Conservation (phyloP, 768 basidiomycete genomes). For the Leccinum broughii region DNA sequence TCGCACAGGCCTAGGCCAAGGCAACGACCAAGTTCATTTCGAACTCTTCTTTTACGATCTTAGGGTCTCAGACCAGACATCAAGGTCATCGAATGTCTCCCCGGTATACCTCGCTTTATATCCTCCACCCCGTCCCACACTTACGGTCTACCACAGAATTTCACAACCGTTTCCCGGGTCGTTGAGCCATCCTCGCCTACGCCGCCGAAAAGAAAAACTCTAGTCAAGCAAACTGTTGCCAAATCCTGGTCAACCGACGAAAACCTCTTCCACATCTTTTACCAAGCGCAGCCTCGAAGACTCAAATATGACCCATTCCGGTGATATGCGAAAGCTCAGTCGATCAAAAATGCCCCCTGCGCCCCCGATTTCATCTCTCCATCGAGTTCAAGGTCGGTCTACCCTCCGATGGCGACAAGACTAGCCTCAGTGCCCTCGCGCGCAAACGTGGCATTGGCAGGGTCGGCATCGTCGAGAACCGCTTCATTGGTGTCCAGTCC, state of each 20-base stretch:
- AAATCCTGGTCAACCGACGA: conserved; percentile 99
- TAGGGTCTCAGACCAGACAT: too few species aligned
- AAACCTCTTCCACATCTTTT: conserved; percentile 99
- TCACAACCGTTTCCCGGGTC: conserved; percentile 96
- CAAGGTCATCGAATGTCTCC: too few species aligned
- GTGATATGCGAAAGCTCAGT: conserved; percentile 98
- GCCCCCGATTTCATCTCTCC: conserved; percentile 69
- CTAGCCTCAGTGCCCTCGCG: conserved; percentile 79
- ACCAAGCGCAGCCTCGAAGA: conserved; percentile 99
- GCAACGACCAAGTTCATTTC: too few species aligned
- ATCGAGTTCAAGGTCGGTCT: conserved; percentile 89
- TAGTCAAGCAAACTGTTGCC: conserved; percentile 86
- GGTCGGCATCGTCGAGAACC: conserved; percentile 99
- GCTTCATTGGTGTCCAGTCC: conserved; percentile 98
- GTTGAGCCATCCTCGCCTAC: conserved; percentile 87
- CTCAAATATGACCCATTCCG: conserved; percentile 91
- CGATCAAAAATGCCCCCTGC: conserved; percentile 80
- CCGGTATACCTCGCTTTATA: too few species aligned
- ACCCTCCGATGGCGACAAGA: conserved; percentile 50
- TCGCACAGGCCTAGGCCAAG: conserved; percentile 56
- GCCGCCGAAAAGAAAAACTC: conserved; percentile 88
- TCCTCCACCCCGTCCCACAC: too few species aligned
- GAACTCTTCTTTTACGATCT: too few species aligned
- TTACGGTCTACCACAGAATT: conserved; percentile 56
- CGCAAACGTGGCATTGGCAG: conserved; percentile 95